Conservation (phyloP, 805 yeast genomes). For the Scheffersomyces lignosus region DNA sequence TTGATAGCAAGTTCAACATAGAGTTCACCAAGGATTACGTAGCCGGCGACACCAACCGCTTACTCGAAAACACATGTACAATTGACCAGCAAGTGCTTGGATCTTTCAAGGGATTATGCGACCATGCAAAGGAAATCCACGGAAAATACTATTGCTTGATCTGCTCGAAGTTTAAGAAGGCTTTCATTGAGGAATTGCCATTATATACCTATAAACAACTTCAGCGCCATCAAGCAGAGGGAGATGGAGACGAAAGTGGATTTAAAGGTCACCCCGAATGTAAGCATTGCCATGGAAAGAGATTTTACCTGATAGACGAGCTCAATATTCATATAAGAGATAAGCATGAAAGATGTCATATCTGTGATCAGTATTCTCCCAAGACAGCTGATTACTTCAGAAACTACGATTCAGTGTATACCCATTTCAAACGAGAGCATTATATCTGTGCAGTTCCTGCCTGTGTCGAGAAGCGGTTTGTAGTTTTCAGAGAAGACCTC, state of each 20-base stretch:
- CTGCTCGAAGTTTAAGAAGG: slow-evolving; percentile 75
- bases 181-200: slow-evolving; percentile 70
- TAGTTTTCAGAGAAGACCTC: slow-evolving; percentile 83
- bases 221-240: slow-evolving; percentile 66
- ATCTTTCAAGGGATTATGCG: slow-evolving; percentile 57
- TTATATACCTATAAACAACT: slow-evolving; percentile 62
- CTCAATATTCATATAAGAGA: slow-evolving; percentile 78
- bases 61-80: slow-evolving; percentile 61
- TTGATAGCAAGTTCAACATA: slow-evolving; percentile 51
- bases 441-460: slow-evolving; percentile 71
- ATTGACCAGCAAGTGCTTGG: slow-evolving; percentile 43
- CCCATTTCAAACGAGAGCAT: slow-evolving; percentile 75
- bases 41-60: slow-evolving; percentile 45
- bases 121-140: slow-evolving; percentile 68
- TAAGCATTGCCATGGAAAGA: slow-evolving; percentile 67
- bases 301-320: slow-evolving; percentile 90
- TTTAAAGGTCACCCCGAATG: slow-evolving; percentile 90
- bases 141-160: slow-evolving; percentile 66
- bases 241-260: slow-evolving; percentile 62
- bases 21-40: slow-evolving; percentile 59
- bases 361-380: slow-evolving; percentile 77
- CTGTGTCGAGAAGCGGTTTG: slow-evolving; percentile 87
- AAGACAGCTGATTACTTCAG: slow-evolving; percentile 61
- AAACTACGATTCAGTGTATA: slow-evolving; percentile 70
- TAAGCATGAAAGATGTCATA: slow-evolving; percentile 82